Conservation (phyloP, 2,329 filamentous ascomycete species). For the Xylaria polymorpha region DNA sequence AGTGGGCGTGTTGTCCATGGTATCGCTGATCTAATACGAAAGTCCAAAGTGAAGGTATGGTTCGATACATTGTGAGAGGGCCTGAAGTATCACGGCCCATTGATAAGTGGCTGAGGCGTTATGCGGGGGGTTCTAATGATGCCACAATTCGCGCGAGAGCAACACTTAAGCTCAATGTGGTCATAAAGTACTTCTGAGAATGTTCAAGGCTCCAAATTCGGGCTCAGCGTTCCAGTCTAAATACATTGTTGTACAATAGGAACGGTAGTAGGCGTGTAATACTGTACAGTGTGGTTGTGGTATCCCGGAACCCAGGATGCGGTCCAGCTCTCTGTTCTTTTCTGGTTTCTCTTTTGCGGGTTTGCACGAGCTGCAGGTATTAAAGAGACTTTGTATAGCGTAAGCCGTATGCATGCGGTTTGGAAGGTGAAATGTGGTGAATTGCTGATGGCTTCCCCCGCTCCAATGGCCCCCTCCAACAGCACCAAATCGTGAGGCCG, state of each 20-base stretch:
- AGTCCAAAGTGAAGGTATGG: constrained; percentile 1
- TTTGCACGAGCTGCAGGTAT: neutral
- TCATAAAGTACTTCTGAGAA: neutral
- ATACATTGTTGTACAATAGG: constrained; percentile 31
- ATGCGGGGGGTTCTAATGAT: constrained; percentile 2
- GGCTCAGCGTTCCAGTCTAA: constrained; percentile 18
- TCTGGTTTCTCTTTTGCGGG: neutral
- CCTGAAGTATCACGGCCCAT: constrained; percentile 7
- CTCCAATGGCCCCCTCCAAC: neutral
- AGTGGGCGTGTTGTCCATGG: neutral
- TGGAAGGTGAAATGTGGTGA: constrained; percentile 15
- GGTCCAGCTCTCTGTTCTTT: constrained; percentile 7
- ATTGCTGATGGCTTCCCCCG: neutral
- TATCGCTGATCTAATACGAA: constrained; percentile 15
- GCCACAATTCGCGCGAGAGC: neutral
- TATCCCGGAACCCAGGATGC: neutral
- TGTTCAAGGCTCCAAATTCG: constrained; percentile 9
- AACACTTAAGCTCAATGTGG: neutral
- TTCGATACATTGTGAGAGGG: constrained; percentile 15
- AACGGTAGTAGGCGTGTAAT: constrained; percentile 6
- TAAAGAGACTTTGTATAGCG: constrained; percentile 1
- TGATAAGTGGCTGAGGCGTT: constrained; percentile 7
- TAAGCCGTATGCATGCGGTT: neutral
- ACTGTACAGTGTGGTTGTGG: constrained; percentile 13
- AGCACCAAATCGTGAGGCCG: neutral